Evolutionary conservation across 129 eudicot species (phyloP).

Genomic region (Logfia minima): DNA sequence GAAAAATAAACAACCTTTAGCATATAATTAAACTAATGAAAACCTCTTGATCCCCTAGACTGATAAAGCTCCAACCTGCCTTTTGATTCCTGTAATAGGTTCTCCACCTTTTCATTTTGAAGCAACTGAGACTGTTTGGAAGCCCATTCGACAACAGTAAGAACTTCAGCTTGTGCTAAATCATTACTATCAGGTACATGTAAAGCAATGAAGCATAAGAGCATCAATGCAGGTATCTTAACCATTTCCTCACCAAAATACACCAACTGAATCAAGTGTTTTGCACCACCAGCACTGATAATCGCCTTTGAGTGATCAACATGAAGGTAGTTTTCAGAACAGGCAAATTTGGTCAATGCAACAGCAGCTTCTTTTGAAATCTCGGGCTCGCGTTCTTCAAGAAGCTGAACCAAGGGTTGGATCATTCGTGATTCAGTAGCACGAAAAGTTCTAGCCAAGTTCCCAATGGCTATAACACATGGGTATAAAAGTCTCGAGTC

Average conservation of each 20-base stretch:
- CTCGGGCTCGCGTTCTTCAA: constrained; percentile 41
- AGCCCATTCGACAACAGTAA: constrained; percentile 51
- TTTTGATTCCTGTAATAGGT: constrained; percentile 36
- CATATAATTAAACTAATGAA: constrained; percentile 31
- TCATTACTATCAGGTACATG: constrained; percentile 45
- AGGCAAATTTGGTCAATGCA: constrained; percentile 41
- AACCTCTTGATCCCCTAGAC: constrained; percentile 54
- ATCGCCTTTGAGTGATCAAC: constrained; percentile 49
- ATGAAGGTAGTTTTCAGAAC: constrained; percentile 41
- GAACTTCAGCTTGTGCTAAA: constrained; percentile 43
- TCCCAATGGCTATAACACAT: constrained; percentile 41
- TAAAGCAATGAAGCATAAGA: constrained; percentile 41
- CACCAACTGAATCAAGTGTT: constrained; percentile 42
- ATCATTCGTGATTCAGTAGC: constrained; percentile 48
- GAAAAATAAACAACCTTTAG: constrained; percentile 4
- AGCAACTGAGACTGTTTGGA: constrained; percentile 39
- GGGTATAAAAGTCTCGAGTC: constrained; percentile 41
- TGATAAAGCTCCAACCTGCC: constrained; percentile 50
- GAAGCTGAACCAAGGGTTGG: constrained; percentile 43
- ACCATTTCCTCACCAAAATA: constrained; percentile 45
- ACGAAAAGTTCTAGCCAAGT: constrained; percentile 46
- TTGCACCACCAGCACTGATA: constrained; percentile 42
- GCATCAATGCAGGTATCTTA: constrained; percentile 36
- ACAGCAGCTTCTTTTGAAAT: constrained; percentile 32
- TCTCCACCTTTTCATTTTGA: constrained; percentile 30